Percentiles rank a stretch among this genome's conserved stretches.
Evolutionary conservation across 139 green algal genomes (phyloP).

Genomic region (Desmodesmus armatus): DNA sequence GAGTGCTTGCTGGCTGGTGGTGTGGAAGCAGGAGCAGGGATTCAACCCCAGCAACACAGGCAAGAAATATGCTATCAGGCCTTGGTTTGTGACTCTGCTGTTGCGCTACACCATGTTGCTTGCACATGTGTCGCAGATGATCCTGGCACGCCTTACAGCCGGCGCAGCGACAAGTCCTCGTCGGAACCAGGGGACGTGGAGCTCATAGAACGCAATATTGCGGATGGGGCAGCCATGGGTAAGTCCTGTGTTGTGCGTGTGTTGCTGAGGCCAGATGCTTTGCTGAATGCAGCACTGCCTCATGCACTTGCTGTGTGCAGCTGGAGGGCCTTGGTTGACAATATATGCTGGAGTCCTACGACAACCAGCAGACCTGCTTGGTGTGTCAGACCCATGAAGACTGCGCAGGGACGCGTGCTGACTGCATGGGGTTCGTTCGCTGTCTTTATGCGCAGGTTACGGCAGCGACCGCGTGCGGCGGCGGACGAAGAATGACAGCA

Average conservation of each 20-base stretch:
- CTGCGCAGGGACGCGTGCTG: background rate
- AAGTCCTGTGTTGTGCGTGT: no score
- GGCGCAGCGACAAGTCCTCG: slow-evolving; percentile 39
- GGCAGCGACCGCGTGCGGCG: slow-evolving; percentile 24
- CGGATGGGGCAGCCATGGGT: slow-evolving; percentile 5
- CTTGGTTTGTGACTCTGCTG: no score
- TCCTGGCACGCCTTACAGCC: slow-evolving; percentile 44
- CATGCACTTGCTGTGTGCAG: no score
- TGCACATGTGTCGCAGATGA: slow-evolving; percentile 25
- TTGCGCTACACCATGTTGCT: background rate
- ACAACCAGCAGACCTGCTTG: background rate
- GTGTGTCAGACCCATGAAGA: background rate
- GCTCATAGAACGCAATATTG: slow-evolving; percentile 49
- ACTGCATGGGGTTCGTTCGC: background rate
- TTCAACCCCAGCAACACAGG: background rate
- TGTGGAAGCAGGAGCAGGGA: background rate
- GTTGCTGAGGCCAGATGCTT: no score
- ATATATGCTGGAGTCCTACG: background rate
- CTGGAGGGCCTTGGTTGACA: no score
- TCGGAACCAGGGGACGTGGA: slow-evolving; percentile 55
- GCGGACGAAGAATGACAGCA: slow-evolving; percentile 31
- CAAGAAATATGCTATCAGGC: no score
- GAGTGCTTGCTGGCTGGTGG: background rate
- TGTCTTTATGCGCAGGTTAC: slow-evolving; percentile 16
- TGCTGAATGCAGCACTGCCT: no score